Evolutionary conservation across 2,329 filamentous ascomycete species (phyloP), one percentile per base, ranked within the genome.

Genomic region (Fusarium praegraminearum): DNA sequence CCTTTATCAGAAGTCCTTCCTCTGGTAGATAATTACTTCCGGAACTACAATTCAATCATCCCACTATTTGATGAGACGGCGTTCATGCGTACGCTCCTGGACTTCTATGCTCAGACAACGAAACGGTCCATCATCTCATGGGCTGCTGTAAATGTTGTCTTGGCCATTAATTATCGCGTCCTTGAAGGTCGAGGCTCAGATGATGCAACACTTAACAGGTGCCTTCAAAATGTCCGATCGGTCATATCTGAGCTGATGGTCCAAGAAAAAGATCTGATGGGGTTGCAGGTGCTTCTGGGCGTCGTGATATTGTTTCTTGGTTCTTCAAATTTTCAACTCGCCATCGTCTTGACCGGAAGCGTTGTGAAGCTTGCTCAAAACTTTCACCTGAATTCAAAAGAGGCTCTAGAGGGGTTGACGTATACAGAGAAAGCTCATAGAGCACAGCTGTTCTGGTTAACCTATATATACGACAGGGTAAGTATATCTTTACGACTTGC

Each of bases 391-490:
- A 77, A 80, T 33, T 77, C 78, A 7, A 72, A 67, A 7, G 30
- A 67, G 16, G 44, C 53, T 12, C 15, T 56, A 2, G 11, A 18
- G 16, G 62, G 57, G 1, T 28, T 65, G 0, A 32, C 62, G 5
- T 45, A 26, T 8, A 35, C 56, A 1, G 69, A 58, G 0, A 52
- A 57, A 10, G 57, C 72, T 4, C 77, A 78, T 9, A 76, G 78
- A 43, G 50, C 65, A 12, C 77, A 78, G 8, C 40, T 81, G 10
- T 81, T 81, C 54, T 81, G 79, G 79, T 70, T 81, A 11, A 72
- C 75, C 7, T 81, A 81, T 24, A 65, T 73, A 4, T 67, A 80
- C 22, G 80, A 81, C 26, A 79, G 65, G 26, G 72, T 66, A 54
- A 2, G 62, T 33, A 10, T n/a, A 38, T 18, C 9, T 12, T 13